Evolutionary conservation across 306 rosid genomes (phyloP).

Genomic region (Sophora flavescens): DNA sequence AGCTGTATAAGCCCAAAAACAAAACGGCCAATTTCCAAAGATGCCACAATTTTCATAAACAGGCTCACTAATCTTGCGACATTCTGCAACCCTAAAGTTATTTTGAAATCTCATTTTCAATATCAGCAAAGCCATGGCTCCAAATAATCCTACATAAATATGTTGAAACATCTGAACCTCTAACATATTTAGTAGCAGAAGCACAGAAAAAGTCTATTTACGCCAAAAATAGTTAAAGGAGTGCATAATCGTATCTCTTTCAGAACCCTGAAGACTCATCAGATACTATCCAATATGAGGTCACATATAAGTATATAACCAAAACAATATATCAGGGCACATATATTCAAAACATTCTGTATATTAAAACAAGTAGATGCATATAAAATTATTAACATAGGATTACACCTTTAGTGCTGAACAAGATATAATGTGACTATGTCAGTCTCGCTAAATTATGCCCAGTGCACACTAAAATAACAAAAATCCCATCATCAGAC

Average conservation of each 20-base stretch:
- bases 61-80: slow-evolving; percentile 2
- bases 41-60: not conserved
- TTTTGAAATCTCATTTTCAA: not conserved
- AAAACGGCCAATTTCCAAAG: slow-evolving; percentile 19
- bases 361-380: not conserved
- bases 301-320: not conserved
- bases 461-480: not conserved
- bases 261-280: not conserved
- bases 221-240: not conserved
- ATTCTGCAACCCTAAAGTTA: not conserved
- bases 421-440: not conserved
- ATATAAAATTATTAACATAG: not conserved
- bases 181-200: not conserved
- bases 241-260: not conserved
- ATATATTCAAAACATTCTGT: not conserved
- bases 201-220: not conserved
- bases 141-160: not conserved
- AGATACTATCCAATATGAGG: slow-evolving; percentile 11
- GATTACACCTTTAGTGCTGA: not conserved
- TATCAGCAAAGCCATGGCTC: not conserved
- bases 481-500: not conserved
- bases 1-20: not conserved
- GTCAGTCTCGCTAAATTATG: not conserved
- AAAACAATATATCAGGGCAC: not conserved
- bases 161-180: slow-evolving; percentile 15